These are phyloP conservation scores for Heterobasidion parviporum DNA, from an alignment of 1,284 basidiomycete genomes.

Conservation along the genomic window DNA sequence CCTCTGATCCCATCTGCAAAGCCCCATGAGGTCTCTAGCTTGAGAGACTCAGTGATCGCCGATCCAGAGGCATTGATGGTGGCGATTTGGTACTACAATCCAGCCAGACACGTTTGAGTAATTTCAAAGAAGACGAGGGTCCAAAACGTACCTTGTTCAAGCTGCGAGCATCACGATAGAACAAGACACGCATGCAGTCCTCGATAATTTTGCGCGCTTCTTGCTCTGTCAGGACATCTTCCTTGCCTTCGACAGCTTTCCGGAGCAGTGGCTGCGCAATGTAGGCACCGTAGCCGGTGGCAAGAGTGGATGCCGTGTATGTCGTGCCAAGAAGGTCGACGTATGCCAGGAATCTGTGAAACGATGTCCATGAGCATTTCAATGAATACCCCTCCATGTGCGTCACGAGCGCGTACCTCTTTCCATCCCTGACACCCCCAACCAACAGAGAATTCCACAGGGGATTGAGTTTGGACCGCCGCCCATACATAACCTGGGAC, in stretches of 20 bases:
- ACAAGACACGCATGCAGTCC: constrained; percentile 90
- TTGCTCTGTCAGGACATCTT: constrained; percentile 69
- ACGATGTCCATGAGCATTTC: no score
- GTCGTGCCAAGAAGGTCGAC: constrained; percentile 98
- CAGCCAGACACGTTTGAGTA: neutral
- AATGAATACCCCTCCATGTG: no score
- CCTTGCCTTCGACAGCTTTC: constrained; percentile 81
- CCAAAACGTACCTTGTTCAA: constrained; percentile 78
- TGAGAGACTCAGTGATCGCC: constrained; percentile 74
- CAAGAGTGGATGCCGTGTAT: constrained; percentile 89
- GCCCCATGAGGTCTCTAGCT: constrained; percentile 76
- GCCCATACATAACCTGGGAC: constrained; percentile 84
- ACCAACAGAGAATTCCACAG: constrained; percentile 95
- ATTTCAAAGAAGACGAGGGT: neutral
- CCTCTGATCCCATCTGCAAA: constrained; percentile 92
- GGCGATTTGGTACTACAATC: constrained; percentile 85
- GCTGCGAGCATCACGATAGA: constrained; percentile 94
- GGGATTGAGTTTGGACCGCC: constrained; percentile 86
- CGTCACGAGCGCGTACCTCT: constrained; percentile 40
- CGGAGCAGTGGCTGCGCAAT: constrained; percentile 92
- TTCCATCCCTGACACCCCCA: constrained; percentile 82
- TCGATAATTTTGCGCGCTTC: constrained; percentile 78
- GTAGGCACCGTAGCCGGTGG: constrained; percentile 94
- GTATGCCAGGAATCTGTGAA: constrained; percentile 72
- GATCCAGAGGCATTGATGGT: constrained; percentile 78